phyloP scores from a whole-genome alignment of 2,329 filamentous ascomycete genomes.

The Pestalotiopsis sp. region DNA sequence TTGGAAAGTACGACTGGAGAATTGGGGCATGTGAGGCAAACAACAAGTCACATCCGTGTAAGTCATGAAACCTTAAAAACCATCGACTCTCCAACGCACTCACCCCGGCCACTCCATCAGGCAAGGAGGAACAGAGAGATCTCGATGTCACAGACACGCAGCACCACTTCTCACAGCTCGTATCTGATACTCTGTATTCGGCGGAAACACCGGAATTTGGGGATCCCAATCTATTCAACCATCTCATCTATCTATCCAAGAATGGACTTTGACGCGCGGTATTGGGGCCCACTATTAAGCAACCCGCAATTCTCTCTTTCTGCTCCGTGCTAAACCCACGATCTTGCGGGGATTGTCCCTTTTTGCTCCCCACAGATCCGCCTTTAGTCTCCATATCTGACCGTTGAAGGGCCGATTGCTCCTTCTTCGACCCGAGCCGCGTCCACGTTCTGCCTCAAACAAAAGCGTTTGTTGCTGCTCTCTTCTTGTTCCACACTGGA shows the following conservation, averaged over 20 bases:
- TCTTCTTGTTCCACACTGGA: background rate
- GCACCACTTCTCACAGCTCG: too few species aligned
- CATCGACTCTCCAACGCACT: background rate
- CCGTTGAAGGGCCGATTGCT: constrained; percentile 12
- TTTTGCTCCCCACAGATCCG: constrained; percentile 3
- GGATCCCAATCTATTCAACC: background rate
- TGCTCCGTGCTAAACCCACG: background rate
- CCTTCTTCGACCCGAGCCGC: background rate
- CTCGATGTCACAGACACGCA: too few species aligned
- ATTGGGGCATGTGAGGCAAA: background rate
- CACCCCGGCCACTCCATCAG: background rate
- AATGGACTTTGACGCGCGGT: background rate
- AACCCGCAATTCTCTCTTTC: background rate
- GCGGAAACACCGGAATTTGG: background rate
- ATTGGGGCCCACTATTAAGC: background rate
- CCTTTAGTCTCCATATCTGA: constrained; percentile 7
- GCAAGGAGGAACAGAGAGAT: too few species aligned
- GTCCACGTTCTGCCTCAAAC: background rate
- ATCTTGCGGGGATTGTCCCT: background rate
- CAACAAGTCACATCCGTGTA: background rate
- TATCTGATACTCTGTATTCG: too few species aligned
- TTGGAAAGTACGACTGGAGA: background rate
- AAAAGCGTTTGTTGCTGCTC: background rate
- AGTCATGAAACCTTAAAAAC: background rate
- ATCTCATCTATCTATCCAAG: background rate